Conservation (phyloP, 176 grass and related monocot genomes). For the Hyparrhenia diplandra region DNA sequence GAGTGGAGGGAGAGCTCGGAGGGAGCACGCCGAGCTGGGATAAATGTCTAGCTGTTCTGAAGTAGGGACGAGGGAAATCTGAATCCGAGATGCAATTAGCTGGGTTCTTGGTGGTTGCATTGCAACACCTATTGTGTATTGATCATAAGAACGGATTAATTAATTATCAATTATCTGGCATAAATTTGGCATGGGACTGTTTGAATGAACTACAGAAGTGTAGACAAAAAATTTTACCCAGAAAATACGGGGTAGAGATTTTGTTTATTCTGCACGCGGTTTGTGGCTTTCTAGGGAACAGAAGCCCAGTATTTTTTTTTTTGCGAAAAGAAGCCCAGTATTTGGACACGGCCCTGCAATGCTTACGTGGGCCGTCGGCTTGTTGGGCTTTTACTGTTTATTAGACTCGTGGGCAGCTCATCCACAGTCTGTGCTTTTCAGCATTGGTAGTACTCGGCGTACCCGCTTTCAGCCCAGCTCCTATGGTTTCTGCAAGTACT, state of each 20-base stretch:
- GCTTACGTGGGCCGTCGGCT: neutral
- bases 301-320: neutral
- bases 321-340: too few relatives aligned
- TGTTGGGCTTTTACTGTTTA: neutral
- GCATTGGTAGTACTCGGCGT: too few relatives aligned
- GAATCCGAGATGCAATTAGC: neutral
- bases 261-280: neutral
- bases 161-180: neutral
- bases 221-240: too few relatives aligned
- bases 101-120: conserved; percentile 2
- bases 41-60: too few relatives aligned
- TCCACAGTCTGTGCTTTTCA: neutral
- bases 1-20: too few relatives aligned
- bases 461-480: too few relatives aligned
- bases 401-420: neutral
- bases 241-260: too few relatives aligned
- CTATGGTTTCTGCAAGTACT: too few relatives aligned
- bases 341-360: neutral
- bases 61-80: conserved; percentile 19
- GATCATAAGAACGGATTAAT: neutral
- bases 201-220: too few relatives aligned
- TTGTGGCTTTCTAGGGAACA: neutral
- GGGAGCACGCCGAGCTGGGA: too few relatives aligned
- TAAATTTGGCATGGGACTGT: conserved; percentile 6
- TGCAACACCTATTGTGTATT: neutral